phyloP scores from a whole-genome alignment of 2,329 filamentous ascomycete species.

The Cercospora janseana region DNA sequence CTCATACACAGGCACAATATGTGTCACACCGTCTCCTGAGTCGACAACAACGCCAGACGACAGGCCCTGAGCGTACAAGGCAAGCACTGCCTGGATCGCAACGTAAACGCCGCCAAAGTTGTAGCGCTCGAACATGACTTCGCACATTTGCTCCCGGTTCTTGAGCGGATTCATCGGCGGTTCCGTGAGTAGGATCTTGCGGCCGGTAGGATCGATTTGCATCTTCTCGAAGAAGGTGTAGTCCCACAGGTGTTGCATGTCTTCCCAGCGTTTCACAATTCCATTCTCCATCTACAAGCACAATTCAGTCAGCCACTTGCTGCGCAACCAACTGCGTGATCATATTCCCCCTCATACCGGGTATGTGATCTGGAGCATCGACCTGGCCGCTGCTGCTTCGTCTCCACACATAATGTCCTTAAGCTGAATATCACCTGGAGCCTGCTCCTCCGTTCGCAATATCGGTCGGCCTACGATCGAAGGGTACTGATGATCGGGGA shows the following conservation, averaged over 20 bases:
- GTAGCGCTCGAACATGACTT: conserved; percentile 99
- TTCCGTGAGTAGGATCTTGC: conserved; percentile 96
- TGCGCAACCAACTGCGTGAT: not conserved
- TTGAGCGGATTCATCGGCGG: conserved; percentile 96
- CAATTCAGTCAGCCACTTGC: conserved; percentile 19
- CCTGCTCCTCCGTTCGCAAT: conserved; percentile 88
- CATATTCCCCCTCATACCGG: conserved; percentile 56
- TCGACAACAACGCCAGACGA: conserved; percentile 91
- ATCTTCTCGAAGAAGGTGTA: conserved; percentile 98
- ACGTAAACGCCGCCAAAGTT: conserved; percentile 96
- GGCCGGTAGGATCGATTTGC: conserved; percentile 81
- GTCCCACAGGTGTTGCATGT: conserved; percentile 99
- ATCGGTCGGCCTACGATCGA: conserved; percentile 98
- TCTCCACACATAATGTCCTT: conserved; percentile 99
- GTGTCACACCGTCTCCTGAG: conserved; percentile 95
- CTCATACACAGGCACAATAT: conserved; percentile 98
- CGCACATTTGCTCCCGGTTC: conserved; percentile 96
- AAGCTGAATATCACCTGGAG: conserved; percentile 65
- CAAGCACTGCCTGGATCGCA: conserved; percentile 93
- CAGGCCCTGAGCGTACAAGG: conserved; percentile 90
- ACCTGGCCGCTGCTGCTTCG: conserved; percentile 90
- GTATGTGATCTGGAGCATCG: conserved; percentile 97
- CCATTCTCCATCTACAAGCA: conserved; percentile 86
- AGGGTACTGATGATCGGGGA: conserved; percentile 97
- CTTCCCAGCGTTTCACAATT: conserved; percentile 99